A percentile compares a stretch with the other conserved stretches of the same genome.
These are phyloP conservation scores for Acer yangbiense DNA, from an alignment of 345 rosid genomes.

Conservation along the genomic window DNA sequence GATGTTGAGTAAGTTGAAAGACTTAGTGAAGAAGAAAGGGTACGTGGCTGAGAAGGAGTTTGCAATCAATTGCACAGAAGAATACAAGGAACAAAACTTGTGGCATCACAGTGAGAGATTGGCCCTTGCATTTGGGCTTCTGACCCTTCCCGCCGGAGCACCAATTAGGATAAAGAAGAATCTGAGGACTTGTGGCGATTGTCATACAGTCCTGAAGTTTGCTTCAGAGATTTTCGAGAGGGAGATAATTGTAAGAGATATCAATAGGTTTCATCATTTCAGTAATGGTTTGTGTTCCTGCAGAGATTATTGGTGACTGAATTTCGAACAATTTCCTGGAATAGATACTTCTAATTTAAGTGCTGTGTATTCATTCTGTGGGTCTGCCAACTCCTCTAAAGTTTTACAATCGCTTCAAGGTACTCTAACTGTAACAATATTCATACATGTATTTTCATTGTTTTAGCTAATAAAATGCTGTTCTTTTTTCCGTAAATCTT, in stretches of 20 bases:
- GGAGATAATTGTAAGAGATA: constrained; percentile 39
- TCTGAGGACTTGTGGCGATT: constrained; percentile 42
- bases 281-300: constrained; percentile 38
- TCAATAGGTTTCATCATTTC: constrained; percentile 43
- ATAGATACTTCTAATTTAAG: neutral
- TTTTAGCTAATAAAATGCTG: neutral
- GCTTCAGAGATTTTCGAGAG: constrained; percentile 42
- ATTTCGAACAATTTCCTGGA: neutral
- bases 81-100: constrained; percentile 34
- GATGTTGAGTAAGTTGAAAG: constrained; percentile 34
- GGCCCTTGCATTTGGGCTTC: constrained; percentile 44
- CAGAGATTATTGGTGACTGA: constrained; percentile 43
- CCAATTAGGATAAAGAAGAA: constrained; percentile 47
- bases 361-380: neutral
- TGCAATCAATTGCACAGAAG: constrained; percentile 29
- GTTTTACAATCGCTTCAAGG: neutral
- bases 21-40: constrained; percentile 37
- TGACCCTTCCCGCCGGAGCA: constrained; percentile 33
- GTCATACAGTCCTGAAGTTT: constrained; percentile 44
- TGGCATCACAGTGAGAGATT: constrained; percentile 53
- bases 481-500: no score
- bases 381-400: neutral
- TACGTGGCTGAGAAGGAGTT: constrained; percentile 32
- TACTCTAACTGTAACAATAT: neutral
- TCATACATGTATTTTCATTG: neutral